Percentiles rank a stretch among this genome's conserved stretches.
Conservation (phyloP, 768 basidiomycete species). For the Panellus pusillus region DNA sequence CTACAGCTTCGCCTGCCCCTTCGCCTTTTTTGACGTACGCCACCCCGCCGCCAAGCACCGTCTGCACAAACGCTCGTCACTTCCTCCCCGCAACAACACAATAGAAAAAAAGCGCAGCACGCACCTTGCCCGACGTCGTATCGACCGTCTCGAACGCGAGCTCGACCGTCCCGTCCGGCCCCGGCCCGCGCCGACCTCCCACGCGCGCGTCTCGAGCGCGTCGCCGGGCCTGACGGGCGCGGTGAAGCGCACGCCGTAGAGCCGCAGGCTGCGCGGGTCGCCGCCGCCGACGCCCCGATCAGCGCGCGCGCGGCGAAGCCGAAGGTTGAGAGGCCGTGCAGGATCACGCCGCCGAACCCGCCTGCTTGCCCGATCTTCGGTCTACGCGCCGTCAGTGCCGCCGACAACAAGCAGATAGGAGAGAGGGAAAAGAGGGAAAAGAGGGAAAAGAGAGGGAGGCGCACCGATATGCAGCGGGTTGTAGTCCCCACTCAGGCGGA, state of each 20-base stretch:
- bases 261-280: constrained; percentile 60
- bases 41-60: constrained; percentile 59
- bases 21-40: constrained; percentile 67
- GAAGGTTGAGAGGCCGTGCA: constrained; percentile 81
- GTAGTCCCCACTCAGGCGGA: constrained; percentile 77
- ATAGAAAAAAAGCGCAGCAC: neutral
- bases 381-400: too few relatives aligned
- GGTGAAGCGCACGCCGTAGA: constrained; percentile 77
- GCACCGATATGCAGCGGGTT: constrained; percentile 79
- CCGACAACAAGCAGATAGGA: too few relatives aligned
- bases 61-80: too few relatives aligned
- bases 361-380: constrained; percentile 67
- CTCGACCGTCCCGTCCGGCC: constrained; percentile 58
- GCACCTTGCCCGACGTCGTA: constrained; percentile 57
- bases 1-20: constrained; percentile 28
- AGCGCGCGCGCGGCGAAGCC: constrained; percentile 84
- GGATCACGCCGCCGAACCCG: constrained; percentile 83
- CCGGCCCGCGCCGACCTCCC: constrained; percentile 74
- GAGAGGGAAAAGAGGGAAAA: constrained; percentile 6
- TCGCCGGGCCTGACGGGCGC: constrained; percentile 83
- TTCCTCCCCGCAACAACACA: too few relatives aligned
- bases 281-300: constrained; percentile 60
- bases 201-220: constrained; percentile 71
- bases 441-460: constrained; percentile 30
- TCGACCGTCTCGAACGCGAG: constrained; percentile 65